Conservation (phyloP, 345 rosid genomes). For the Theobroma cacao region DNA sequence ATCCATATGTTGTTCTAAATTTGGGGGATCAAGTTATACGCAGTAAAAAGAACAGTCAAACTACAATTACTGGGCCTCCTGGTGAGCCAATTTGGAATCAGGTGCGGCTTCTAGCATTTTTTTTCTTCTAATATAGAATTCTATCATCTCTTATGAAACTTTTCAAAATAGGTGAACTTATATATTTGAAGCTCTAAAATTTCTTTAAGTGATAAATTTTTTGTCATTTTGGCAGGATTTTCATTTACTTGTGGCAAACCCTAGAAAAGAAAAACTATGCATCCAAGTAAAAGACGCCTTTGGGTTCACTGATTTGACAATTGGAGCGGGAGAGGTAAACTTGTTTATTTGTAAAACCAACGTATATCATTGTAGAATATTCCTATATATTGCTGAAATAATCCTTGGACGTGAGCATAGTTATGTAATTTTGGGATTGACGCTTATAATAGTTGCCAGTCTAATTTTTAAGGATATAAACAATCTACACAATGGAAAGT, state of each 20-base stretch:
- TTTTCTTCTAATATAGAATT: constrained; percentile 17
- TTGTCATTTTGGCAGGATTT: constrained; percentile 69
- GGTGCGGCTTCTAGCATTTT: constrained; percentile 39
- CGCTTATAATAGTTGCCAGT: not conserved
- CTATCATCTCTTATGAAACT: constrained; percentile 5
- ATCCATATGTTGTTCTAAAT: constrained; percentile 86
- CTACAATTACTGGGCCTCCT: constrained; percentile 91
- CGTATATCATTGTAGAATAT: not conserved
- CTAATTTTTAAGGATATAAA: not conserved
- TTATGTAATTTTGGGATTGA: not conserved
- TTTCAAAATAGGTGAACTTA: not conserved
- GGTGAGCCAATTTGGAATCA: constrained; percentile 99
- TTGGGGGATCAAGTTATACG: constrained; percentile 84
- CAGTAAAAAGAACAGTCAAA: constrained; percentile 97
- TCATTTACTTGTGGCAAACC: constrained; percentile 89
- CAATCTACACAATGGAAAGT: no score
- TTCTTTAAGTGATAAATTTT: constrained; percentile 11
- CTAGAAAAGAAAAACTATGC: constrained; percentile 69
- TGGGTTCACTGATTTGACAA: constrained; percentile 75
- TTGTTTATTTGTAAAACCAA: constrained; percentile 8
- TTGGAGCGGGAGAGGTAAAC: constrained; percentile 85
- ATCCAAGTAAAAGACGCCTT: constrained; percentile 85
- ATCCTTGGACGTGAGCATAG: not conserved
- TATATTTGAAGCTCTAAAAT: not conserved
- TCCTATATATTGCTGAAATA: not conserved